Evolutionary conservation across 2,329 filamentous ascomycete genomes (phyloP).

Genomic region (Blastomyces parvus): DNA sequence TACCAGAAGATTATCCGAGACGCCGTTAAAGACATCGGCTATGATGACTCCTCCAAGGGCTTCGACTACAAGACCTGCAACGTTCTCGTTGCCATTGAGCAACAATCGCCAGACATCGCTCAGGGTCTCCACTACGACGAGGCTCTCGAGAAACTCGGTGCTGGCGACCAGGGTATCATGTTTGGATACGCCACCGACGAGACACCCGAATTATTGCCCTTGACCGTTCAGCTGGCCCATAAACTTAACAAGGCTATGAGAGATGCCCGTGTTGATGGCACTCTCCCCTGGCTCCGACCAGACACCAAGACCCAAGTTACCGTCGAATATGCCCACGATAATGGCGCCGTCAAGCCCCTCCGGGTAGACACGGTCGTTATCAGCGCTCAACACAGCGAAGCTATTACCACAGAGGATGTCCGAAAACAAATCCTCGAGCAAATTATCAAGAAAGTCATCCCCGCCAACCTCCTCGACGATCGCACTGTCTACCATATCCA

Average conservation of each 20-base stretch:
- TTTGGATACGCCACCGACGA: conserved; percentile 99
- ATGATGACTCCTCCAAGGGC: conserved; percentile 92
- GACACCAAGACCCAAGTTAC: conserved; percentile 99
- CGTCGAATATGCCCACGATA: conserved; percentile 95
- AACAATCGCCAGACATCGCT: conserved; percentile 97
- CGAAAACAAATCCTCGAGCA: conserved; percentile 94
- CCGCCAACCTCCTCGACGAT: conserved; percentile 82
- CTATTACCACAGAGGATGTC: conserved; percentile 82
- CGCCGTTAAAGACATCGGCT: conserved; percentile 96
- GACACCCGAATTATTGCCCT: conserved; percentile 91
- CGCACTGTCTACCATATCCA: conserved; percentile 97
- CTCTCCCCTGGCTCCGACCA: conserved; percentile 85
- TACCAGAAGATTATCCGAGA: conserved; percentile 96
- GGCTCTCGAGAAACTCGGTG: conserved; percentile 93
- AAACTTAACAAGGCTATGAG: conserved; percentile 96
- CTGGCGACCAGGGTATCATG: conserved; percentile 99
- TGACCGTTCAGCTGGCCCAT: conserved; percentile 90
- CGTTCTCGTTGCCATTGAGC: conserved; percentile 95
- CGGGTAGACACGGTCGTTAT: conserved; percentile 96
- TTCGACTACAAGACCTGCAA: conserved; percentile 99
- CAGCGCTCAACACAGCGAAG: conserved; percentile 83
- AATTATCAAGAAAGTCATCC: conserved; percentile 93
- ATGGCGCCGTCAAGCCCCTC: conserved; percentile 81
- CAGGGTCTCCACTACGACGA: conserved; percentile 98
- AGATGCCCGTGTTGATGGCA: conserved; percentile 74